Base-by-base conservation (phyloP, 768 basidiomycete species). In the Serendipita sp. region DNA sequence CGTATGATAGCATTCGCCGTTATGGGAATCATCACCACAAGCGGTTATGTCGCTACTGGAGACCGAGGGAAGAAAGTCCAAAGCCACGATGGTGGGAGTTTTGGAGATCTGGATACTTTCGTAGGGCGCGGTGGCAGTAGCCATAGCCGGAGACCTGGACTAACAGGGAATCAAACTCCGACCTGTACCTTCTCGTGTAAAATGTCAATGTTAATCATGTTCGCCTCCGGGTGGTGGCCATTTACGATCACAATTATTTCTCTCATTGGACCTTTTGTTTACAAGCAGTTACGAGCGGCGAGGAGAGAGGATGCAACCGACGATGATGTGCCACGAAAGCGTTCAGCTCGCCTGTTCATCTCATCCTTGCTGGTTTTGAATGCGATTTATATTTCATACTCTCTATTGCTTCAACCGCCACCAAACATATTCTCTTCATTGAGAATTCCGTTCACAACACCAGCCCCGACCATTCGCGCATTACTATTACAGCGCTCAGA, bases 381-480 rank as follows among this genome's bases (percentile, higher is more conserved):
- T 68, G 77, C 83, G 0, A 69, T 84, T 28, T 80, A 76, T 67
- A 73, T 79, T 24, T 71, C 83, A 16, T 76, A 82, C 69, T 70
- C 70, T 28, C 65, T 84, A 7, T 69, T 81, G 37, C 72, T 81
- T 13, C 71, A 74, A 28, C 78, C 77, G 60, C 84, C 86, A 7
- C 77, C 78, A 53, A 88, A 88, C 69, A 70, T 89, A 37, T 89
- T 86, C 71, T 75, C 74, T 45, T 73, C 76, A 2, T 74, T 88
- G n/a, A 69, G 74, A 1, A 71, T 86, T 51, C 81, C 85, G 0
- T 67, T 86, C 58, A 83, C 78, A 65, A 77, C 77, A 2, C 76
- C 84, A 0, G 75, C 80, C 34, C 83, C 86, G 38, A 69, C 70
- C 7, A 78, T 89, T 45, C 79, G 78, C 15, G 73, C 75, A 3